Percentiles rank a stretch among this genome's conserved stretches.
phyloP scores from a whole-genome alignment of 352 stramenopile genomes.

The Pythium pyrilobum region DNA sequence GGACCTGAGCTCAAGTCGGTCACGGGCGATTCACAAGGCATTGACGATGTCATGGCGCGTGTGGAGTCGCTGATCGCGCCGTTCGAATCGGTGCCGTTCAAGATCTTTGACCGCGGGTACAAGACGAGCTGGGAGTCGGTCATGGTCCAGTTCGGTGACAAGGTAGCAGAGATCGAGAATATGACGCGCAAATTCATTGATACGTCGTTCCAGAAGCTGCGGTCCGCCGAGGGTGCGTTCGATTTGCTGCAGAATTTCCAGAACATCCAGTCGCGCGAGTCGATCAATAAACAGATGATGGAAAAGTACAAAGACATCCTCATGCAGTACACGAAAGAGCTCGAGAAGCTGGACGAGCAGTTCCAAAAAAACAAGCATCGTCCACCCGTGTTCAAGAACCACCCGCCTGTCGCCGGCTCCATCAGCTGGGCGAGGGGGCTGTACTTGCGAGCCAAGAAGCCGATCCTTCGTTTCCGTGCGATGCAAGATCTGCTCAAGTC shows the following conservation, averaged over 20 bases:
- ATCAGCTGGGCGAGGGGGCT: conserved; percentile 80
- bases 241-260: conserved; percentile 97
- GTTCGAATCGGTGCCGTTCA: conserved; percentile 89
- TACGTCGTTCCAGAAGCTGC: conserved; percentile 93
- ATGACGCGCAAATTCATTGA: conserved; percentile 96
- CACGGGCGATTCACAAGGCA: conserved; percentile 91
- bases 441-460: conserved; percentile 92
- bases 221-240: conserved; percentile 92
- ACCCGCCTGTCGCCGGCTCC: conserved; percentile 83
- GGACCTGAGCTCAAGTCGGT: conserved; percentile 94
- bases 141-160: conserved; percentile 92
- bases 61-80: conserved; percentile 82
- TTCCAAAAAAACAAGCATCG: conserved; percentile 82
- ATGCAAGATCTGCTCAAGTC: conserved; percentile 92
- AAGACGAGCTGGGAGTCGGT: conserved; percentile 93
- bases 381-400: conserved; percentile 92
- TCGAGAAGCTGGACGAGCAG: conserved; percentile 88
- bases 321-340: conserved; percentile 94
- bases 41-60: conserved; percentile 91
- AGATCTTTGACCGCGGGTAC: conserved; percentile 93
- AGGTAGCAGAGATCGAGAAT: conserved; percentile 93
- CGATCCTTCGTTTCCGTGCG: conserved; percentile 92
- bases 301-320: conserved; percentile 96
- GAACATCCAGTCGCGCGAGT: conserved; percentile 93
- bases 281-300: conserved; percentile 96